A percentile compares a stretch with the other conserved stretches of the same genome.
Evolutionary conservation across 164 flowering plant genomes (phyloP).

Genomic region (Vitis cinerea): DNA sequence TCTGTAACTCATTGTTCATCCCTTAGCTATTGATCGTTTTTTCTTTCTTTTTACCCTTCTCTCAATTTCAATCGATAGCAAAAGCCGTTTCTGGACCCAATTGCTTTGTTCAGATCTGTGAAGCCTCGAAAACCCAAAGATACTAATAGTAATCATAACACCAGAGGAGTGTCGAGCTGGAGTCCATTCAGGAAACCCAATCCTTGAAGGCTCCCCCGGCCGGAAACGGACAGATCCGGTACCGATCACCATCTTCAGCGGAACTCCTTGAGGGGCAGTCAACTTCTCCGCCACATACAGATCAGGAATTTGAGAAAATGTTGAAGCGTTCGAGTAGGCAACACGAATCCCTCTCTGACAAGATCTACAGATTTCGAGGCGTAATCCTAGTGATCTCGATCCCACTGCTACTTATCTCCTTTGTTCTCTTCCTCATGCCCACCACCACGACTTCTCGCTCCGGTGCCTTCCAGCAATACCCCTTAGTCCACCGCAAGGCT

Average conservation of each 20-base stretch:
- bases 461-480: constrained; percentile 12
- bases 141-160: too few species aligned
- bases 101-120: too few species aligned
- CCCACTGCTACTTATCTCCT: constrained; percentile 63
- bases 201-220: constrained; percentile 40
- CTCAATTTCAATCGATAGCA: too few species aligned
- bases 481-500: constrained; percentile 24
- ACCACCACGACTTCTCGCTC: constrained; percentile 24
- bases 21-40: too few species aligned
- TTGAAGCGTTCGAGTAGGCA: constrained; percentile 33
- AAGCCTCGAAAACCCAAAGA: too few species aligned
- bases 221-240: constrained; percentile 90
- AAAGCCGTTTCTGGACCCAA: too few species aligned
- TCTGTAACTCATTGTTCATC: too few species aligned
- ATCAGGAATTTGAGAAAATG: constrained; percentile 17
- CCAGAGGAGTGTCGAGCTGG: constrained; percentile 40
- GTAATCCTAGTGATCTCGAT: constrained; percentile 53
- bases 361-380: constrained; percentile 61
- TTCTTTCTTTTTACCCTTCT: too few species aligned
- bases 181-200: constrained; percentile 53
- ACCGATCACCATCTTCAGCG: constrained; percentile 82
- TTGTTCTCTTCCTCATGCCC: constrained; percentile 73
- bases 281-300: constrained; percentile 1
- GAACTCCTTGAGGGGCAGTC: constrained; percentile 64
- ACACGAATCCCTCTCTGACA: constrained; percentile 54